Evolutionary conservation across 2,329 filamentous ascomycete species (phyloP).

Genomic region (Fusarium brachygibbosum): DNA sequence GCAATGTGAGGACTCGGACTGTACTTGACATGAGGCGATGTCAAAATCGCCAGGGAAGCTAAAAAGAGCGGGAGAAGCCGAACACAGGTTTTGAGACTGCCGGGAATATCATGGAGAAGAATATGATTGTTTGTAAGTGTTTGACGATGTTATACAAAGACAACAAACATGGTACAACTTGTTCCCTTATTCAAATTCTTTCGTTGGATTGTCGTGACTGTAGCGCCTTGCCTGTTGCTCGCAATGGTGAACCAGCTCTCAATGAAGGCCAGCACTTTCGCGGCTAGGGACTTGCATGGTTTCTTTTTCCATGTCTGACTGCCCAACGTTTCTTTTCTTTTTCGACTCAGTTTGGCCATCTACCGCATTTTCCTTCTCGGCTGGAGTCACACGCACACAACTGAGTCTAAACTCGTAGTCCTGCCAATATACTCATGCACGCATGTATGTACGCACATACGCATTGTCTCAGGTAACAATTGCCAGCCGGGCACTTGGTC

Average conservation of each 20-base stretch:
- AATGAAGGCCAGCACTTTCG: slow-evolving; percentile 1
- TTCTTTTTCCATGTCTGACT: slow-evolving; percentile 33
- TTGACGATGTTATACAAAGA: neutral
- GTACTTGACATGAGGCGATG: neutral
- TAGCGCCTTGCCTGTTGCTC: neutral
- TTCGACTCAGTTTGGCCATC: neutral
- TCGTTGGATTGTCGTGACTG: neutral
- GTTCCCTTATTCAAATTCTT: neutral
- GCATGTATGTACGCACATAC: slow-evolving; percentile 21
- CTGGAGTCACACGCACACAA: slow-evolving; percentile 4
- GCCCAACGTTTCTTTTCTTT: slow-evolving; percentile 22
- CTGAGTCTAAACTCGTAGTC: neutral
- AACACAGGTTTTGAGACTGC: slow-evolving; percentile 11
- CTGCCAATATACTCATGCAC: slow-evolving; percentile 16
- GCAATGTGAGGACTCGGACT: no score
- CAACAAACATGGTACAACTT: neutral
- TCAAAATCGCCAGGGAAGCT: slow-evolving; percentile 18
- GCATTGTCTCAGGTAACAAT: slow-evolving; percentile 26
- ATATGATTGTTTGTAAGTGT: neutral
- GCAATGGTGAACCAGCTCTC: slow-evolving; percentile 4
- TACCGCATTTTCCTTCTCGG: no score
- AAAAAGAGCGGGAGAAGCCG: slow-evolving; percentile 33
- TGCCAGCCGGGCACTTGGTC: slow-evolving; percentile 26
- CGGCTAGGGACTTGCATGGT: slow-evolving; percentile 8
- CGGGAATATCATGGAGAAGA: slow-evolving; percentile 20